These are phyloP conservation scores for Fusarium papillatum DNA, from an alignment of 2,329 filamentous ascomycete species.

Conservation along the genomic window DNA sequence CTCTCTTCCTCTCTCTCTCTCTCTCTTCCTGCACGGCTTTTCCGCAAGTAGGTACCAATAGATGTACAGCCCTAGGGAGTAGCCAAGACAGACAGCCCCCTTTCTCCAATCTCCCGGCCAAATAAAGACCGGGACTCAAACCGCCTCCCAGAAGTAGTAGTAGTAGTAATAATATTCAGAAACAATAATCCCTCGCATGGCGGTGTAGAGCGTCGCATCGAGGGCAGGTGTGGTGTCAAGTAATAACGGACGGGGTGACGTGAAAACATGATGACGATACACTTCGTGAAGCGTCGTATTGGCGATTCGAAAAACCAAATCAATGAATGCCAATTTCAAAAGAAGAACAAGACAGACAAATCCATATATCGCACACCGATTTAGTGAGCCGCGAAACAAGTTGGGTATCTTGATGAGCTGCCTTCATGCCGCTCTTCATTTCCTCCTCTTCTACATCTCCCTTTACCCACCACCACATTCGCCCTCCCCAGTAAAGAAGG, in stretches of 20 bases:
- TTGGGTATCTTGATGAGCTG: slow-evolving; percentile 56
- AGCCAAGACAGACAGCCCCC: neutral
- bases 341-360: slow-evolving; percentile 38
- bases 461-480: slow-evolving; percentile 17
- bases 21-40: slow-evolving; percentile 18
- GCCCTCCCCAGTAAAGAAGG: slow-evolving; percentile 28
- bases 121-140: slow-evolving; percentile 10
- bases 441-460: slow-evolving; percentile 32
- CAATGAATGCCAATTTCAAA: slow-evolving; percentile 20
- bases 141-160: slow-evolving; percentile 4
- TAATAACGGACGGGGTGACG: slow-evolving; percentile 23
- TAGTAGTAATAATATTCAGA: slow-evolving; percentile 5
- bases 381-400: slow-evolving; percentile 52
- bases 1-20: slow-evolving; percentile 8
- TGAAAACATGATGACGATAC: slow-evolving; percentile 32
- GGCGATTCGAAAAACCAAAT: slow-evolving; percentile 25
- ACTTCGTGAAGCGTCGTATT: slow-evolving; percentile 27
- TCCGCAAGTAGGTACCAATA: slow-evolving; percentile 7
- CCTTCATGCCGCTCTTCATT: slow-evolving; percentile 42
- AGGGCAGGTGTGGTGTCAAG: slow-evolving; percentile 18
- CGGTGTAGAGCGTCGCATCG: neutral
- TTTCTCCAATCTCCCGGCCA: neutral
- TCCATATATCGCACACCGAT: slow-evolving; percentile 49
- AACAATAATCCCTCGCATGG: neutral
- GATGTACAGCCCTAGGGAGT: slow-evolving; percentile 21